Percentiles rank a stretch among this genome's conserved stretches.
These are phyloP conservation scores for Boletus rex-veris DNA, from an alignment of 768 basidiomycete genomes.

Conservation along the genomic window DNA sequence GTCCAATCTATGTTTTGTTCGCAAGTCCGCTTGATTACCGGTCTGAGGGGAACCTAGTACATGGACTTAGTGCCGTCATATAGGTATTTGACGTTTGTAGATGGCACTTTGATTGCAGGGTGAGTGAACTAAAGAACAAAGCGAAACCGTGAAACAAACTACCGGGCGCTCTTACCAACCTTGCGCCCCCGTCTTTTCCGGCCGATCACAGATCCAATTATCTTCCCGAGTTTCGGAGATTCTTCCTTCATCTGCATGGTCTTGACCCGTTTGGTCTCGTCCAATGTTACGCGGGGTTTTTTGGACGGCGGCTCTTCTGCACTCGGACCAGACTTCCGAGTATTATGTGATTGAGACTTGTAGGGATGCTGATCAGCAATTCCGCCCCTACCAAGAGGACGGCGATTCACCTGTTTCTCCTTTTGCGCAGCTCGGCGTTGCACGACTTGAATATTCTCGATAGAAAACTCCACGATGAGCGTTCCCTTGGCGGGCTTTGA, in stretches of 20 bases:
- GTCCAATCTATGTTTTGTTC: no score
- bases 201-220: slow-evolving; percentile 71
- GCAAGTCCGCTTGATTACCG: no score
- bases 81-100: no score
- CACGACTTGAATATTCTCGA: slow-evolving; percentile 91
- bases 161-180: slow-evolving; percentile 22
- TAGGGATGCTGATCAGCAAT: background rate
- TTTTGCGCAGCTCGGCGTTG: slow-evolving; percentile 63
- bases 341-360: slow-evolving; percentile 6
- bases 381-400: background rate
- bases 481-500: slow-evolving; percentile 44
- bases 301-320: slow-evolving; percentile 38
- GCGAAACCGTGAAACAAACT: background rate
- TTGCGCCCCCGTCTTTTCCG: slow-evolving; percentile 74
- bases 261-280: slow-evolving; percentile 23
- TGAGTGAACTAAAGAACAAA: background rate
- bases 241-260: slow-evolving; percentile 19
- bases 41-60: no score
- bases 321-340: slow-evolving; percentile 1
- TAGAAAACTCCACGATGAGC: slow-evolving; percentile 92
- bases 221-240: slow-evolving; percentile 33
- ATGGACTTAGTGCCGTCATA: no score
- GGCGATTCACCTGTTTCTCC: slow-evolving; percentile 28
- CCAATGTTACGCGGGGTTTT: slow-evolving; percentile 36
- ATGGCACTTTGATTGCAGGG: background rate